Evolutionary conservation across 2,329 filamentous ascomycete species (phyloP).

Genomic region (Pseudogymnoascus sp.): DNA sequence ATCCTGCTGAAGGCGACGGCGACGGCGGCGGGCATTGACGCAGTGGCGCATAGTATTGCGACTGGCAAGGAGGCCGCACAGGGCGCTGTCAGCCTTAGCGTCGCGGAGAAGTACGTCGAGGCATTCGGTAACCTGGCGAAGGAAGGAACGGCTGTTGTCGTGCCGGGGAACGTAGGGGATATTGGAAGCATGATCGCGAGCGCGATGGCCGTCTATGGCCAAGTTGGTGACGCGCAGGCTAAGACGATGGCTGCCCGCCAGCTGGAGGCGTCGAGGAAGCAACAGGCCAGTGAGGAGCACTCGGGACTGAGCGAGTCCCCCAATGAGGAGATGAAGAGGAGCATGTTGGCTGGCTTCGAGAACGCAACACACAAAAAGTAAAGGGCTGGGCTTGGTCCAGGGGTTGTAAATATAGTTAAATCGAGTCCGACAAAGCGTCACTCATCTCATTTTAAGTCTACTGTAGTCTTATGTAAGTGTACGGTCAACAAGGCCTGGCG

Average conservation of each 20-base stretch:
- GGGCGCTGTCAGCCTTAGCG: constrained; percentile 74
- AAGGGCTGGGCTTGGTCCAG: not conserved
- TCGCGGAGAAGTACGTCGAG: constrained; percentile 97
- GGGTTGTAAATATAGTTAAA: constrained; percentile 5
- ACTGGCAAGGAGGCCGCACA: constrained; percentile 69
- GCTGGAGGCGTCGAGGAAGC: constrained; percentile 34
- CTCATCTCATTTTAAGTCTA: constrained; percentile 8
- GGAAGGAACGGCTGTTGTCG: constrained; percentile 90
- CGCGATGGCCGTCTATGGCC: constrained; percentile 90
- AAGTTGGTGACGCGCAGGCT: constrained; percentile 75
- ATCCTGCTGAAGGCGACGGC: constrained; percentile 80
- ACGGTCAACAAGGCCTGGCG: not conserved
- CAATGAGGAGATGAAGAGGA: constrained; percentile 37
- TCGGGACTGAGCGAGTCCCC: constrained; percentile 24
- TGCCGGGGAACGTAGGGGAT: constrained; percentile 94
- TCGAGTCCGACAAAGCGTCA: not conserved
- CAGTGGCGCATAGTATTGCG: constrained; percentile 69
- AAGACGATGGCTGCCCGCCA: constrained; percentile 54
- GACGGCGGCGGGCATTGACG: constrained; percentile 81
- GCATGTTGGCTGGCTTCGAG: constrained; percentile 43
- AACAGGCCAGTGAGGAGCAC: constrained; percentile 22
- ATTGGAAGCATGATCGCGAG: constrained; percentile 96
- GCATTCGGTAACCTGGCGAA: constrained; percentile 88
- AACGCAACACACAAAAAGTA: constrained; percentile 26
- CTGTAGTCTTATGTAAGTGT: constrained; percentile 7